phyloP scores from a whole-genome alignment of 495 filamentous ascomycete genomes.

The Aspergillus bridgeri region DNA sequence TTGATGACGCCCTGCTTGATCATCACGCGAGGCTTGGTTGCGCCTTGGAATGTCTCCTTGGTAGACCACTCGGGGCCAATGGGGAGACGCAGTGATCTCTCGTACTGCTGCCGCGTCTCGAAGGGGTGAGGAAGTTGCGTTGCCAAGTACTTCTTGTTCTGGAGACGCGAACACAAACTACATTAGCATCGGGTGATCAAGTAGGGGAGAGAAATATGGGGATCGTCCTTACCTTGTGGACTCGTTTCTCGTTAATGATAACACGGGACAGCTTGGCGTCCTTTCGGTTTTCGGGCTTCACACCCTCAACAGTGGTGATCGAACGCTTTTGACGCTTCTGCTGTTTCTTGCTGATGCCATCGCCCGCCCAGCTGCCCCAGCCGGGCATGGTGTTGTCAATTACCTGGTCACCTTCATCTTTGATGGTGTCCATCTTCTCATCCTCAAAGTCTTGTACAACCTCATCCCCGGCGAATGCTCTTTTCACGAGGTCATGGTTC shows the following conservation, averaged over 20 bases:
- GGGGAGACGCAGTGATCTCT: constrained; percentile 79
- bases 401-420: constrained; percentile 81
- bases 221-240: constrained; percentile 70
- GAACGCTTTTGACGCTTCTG: constrained; percentile 60
- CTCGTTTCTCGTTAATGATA: constrained; percentile 87
- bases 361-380: constrained; percentile 88
- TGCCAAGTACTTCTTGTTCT: constrained; percentile 88
- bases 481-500: constrained; percentile 77
- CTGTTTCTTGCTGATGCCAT: constrained; percentile 66
- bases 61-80: constrained; percentile 93
- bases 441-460: constrained; percentile 76
- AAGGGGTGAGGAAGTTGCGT: constrained; percentile 78
- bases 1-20: constrained; percentile 90
- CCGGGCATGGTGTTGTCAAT: constrained; percentile 83
- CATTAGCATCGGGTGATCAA: constrained; percentile 24
- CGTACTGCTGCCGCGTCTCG: constrained; percentile 84
- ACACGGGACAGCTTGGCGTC: constrained; percentile 78
- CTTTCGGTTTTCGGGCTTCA: constrained; percentile 71
- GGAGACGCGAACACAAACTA: constrained; percentile 8
- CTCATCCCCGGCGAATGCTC: constrained; percentile 87
- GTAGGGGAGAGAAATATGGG: not conserved
- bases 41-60: constrained; percentile 85
- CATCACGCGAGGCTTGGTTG: constrained; percentile 87
- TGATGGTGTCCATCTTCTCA: constrained; percentile 70
- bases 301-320: constrained; percentile 69